Conservation (phyloP, 768 basidiomycete genomes). For the Lactarius tabidus region DNA sequence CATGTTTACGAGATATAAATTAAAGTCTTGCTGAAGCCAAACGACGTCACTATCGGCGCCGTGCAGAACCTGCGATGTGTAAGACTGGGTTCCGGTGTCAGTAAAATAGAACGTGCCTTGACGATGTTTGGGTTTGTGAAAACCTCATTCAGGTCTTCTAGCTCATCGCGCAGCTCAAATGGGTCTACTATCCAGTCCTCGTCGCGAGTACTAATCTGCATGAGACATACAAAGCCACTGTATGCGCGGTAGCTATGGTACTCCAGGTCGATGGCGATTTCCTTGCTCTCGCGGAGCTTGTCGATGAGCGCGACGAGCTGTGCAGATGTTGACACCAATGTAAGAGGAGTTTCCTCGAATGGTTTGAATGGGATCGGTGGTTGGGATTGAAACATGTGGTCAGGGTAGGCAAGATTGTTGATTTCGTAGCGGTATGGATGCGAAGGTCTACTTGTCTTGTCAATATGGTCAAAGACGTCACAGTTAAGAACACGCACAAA, state of each 20-base stretch:
- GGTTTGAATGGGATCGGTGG: constrained; percentile 51
- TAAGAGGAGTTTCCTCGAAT: constrained; percentile 65
- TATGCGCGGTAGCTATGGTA: constrained; percentile 88
- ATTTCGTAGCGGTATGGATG: constrained; percentile 92
- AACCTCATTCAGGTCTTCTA: constrained; percentile 74
- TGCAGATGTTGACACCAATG: constrained; percentile 60
- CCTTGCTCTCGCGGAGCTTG: constrained; percentile 57
- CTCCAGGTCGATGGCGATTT: constrained; percentile 93
- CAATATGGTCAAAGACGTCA: not conserved
- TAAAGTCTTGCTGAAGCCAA: constrained; percentile 97
- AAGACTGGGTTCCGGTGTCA: not conserved
- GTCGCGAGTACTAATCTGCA: constrained; percentile 83
- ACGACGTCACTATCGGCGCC: constrained; percentile 92
- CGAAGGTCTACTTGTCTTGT: constrained; percentile 31
- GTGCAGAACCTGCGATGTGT: constrained; percentile 69
- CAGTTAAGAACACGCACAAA: constrained; percentile 2
- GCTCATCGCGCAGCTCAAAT: constrained; percentile 65
- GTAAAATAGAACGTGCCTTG: constrained; percentile 53
- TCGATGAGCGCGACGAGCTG: constrained; percentile 61
- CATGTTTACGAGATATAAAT: constrained; percentile 86
- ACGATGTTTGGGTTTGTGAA: constrained; percentile 81
- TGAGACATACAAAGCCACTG: constrained; percentile 84
- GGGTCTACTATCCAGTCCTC: no score
- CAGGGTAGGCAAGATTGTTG: constrained; percentile 64
- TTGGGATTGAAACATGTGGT: constrained; percentile 56